A percentile compares a stretch with the other conserved stretches of the same genome.
Conservation (phyloP, 179 eudicot species). For the Beta macrorhiza region DNA sequence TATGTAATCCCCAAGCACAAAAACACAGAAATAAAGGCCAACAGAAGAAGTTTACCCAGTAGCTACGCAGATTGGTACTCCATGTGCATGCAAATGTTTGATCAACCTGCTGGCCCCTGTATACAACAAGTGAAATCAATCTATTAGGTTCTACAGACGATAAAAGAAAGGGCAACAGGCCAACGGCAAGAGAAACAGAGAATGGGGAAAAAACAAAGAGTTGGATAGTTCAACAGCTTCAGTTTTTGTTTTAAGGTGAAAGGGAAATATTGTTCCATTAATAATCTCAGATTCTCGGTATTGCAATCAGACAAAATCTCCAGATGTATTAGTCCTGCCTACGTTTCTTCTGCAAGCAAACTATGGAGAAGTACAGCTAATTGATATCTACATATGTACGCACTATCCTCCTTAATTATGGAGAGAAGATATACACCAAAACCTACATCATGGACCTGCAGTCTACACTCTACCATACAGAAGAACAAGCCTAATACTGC, state of each 20-base stretch:
- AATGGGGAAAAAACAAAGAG: not conserved
- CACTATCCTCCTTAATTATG: too few species aligned
- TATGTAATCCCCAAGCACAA: not conserved
- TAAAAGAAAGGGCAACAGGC: not conserved
- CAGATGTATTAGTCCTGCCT: not conserved
- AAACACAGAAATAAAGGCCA: slow-evolving; percentile 11
- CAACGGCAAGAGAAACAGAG: not conserved
- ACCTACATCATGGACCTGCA: not conserved
- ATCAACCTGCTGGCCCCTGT: slow-evolving; percentile 78
- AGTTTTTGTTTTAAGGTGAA: not conserved
- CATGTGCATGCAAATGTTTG: slow-evolving; percentile 66
- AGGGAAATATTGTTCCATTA: not conserved
- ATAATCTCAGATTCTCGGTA: slow-evolving; percentile 5
- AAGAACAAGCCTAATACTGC: not conserved
- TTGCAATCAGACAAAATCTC: not conserved
- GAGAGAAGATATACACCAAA: not conserved
- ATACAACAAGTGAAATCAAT: slow-evolving; percentile 16
- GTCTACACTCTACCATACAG: not conserved
- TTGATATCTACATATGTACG: too few species aligned
- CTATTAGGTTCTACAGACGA: not conserved
- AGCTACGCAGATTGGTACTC: slow-evolving; percentile 81
- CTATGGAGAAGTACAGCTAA: too few species aligned
- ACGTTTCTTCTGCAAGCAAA: not conserved
- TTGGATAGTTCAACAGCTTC: not conserved
- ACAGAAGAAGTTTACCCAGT: slow-evolving; percentile 56